Conservation (phyloP, 208 protist species). For the Leishmania braziliensis region DNA sequence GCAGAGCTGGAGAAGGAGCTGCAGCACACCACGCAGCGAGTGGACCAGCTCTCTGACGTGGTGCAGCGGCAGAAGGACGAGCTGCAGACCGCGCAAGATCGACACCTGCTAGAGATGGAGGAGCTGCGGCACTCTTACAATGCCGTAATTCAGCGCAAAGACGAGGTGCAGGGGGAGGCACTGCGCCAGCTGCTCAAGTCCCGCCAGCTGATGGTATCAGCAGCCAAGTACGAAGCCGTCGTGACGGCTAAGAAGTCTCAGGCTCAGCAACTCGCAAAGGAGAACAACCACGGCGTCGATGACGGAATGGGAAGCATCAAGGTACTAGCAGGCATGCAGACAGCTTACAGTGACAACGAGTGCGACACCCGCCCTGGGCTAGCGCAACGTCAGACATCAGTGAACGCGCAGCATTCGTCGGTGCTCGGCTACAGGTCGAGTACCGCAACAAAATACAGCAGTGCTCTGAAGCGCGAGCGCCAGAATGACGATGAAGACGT, state of each 20-base stretch:
- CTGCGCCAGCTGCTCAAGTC: constrained; percentile 53
- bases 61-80: constrained; percentile 50
- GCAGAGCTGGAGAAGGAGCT: constrained; percentile 42
- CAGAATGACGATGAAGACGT: constrained; percentile 12
- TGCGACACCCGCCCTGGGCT: background rate
- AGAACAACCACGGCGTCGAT: constrained; percentile 9
- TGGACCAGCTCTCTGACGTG: constrained; percentile 50
- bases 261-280: constrained; percentile 16
- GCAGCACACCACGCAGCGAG: constrained; percentile 36
- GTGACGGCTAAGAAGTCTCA: constrained; percentile 27
- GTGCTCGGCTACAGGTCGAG: background rate
- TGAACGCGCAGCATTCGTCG: constrained; percentile 5
- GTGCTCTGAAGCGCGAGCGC: constrained; percentile 44
- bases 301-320: background rate
- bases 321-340: background rate
- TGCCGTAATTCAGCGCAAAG: constrained; percentile 40
- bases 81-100: constrained; percentile 38
- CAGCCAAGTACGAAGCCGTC: constrained; percentile 39
- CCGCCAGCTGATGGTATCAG: constrained; percentile 45
- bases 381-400: background rate
- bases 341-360: background rate
- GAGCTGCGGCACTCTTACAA: constrained; percentile 50
- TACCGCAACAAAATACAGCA: constrained; percentile 5
- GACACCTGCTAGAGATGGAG: constrained; percentile 48
- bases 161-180: constrained; percentile 56